Conservation (phyloP, 768 basidiomycete genomes). For the Termitomyces heimii region DNA sequence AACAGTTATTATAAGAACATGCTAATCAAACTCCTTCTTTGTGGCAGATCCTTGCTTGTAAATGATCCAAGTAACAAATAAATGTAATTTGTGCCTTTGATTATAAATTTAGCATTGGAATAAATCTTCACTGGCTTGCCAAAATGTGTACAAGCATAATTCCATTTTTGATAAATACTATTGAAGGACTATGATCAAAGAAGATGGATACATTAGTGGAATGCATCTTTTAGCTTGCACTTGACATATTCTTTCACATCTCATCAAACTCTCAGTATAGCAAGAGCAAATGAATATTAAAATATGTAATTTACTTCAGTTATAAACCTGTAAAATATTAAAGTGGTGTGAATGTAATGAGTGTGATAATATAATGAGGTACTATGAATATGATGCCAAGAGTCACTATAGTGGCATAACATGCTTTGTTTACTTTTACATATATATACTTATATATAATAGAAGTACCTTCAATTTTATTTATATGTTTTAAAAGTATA, state of each 20-base stretch:
- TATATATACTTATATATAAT: no score
- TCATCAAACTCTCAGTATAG: not conserved
- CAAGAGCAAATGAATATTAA: not conserved
- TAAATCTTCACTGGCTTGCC: not conserved
- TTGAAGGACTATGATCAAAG: not conserved
- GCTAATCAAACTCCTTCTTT: not conserved
- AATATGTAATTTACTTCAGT: not conserved
- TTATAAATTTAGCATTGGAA: not conserved
- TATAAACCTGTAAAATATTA: not conserved
- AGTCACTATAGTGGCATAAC: no score
- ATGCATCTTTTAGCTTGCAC: not conserved
- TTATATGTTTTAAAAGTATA: no score
- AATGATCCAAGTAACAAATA: not conserved
- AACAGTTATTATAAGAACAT: not conserved
- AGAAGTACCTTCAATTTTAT: no score
- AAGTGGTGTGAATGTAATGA: no score
- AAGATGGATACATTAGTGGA: not conserved
- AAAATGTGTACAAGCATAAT: fast-evolving
- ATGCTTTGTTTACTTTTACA: no score
- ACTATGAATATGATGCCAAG: no score
- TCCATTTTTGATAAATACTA: not conserved
- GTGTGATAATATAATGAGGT: no score
- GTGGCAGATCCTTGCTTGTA: not conserved
- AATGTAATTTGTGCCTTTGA: not conserved
- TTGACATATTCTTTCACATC: not conserved